Evolutionary conservation across 2,329 filamentous ascomycete species (phyloP).

Genomic region (Fusarium keratoplasticum): DNA sequence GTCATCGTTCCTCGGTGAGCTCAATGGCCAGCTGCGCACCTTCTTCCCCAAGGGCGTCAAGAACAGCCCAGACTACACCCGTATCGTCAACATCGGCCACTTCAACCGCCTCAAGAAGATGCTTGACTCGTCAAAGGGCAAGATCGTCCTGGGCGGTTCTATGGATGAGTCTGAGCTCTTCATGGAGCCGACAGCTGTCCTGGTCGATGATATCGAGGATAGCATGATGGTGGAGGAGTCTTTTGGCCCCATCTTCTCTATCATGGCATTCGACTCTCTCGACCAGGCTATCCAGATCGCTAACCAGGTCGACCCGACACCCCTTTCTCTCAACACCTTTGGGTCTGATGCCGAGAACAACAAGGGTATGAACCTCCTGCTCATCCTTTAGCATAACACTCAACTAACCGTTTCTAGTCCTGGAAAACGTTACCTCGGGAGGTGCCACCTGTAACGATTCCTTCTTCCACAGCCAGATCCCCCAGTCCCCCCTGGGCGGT

Average conservation of each 20-base stretch:
- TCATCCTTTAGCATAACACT: background rate
- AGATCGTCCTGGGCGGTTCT: constrained; percentile 87
- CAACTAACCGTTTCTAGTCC: constrained; percentile 50
- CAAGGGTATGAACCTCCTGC: constrained; percentile 65
- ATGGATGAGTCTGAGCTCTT: constrained; percentile 84
- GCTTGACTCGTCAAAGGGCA: constrained; percentile 85
- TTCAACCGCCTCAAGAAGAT: constrained; percentile 89
- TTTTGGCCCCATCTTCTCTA: constrained; percentile 91
- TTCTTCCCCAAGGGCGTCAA: constrained; percentile 89
- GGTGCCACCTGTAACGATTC: constrained; percentile 64
- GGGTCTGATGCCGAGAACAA: constrained; percentile 82
- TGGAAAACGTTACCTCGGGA: constrained; percentile 57
- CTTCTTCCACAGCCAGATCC: constrained; percentile 56
- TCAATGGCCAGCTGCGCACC: constrained; percentile 76
- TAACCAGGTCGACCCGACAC: constrained; percentile 84
- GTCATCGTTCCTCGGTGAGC: constrained; percentile 76
- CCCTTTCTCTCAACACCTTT: constrained; percentile 87
- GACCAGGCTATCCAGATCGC: constrained; percentile 87
- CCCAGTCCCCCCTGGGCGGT: constrained; percentile 61
- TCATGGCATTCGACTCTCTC: constrained; percentile 82
- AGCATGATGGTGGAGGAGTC: constrained; percentile 88
- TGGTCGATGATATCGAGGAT: constrained; percentile 75
- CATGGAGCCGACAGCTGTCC: constrained; percentile 94
- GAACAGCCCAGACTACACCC: constrained; percentile 80
- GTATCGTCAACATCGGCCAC: constrained; percentile 83